A percentile compares a stretch with the other conserved stretches of the same genome.
These are phyloP conservation scores for Apiospora pterosperma DNA, from an alignment of 2,329 filamentous ascomycete genomes.

Conservation along the genomic window DNA sequence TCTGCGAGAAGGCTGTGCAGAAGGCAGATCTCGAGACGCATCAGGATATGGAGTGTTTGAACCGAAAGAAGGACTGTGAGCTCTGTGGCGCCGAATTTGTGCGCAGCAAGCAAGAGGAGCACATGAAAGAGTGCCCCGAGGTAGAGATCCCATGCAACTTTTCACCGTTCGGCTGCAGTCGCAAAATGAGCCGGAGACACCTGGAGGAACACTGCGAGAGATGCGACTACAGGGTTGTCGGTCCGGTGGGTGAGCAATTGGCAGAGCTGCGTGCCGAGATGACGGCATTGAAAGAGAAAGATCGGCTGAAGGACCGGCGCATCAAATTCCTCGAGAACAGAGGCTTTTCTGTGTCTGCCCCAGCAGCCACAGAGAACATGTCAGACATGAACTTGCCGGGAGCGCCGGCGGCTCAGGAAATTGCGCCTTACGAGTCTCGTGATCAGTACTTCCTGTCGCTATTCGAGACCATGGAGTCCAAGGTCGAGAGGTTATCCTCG, in stretches of 20 bases:
- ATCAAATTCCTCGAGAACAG: constrained; percentile 40
- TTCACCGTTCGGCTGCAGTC: constrained; percentile 45
- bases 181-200: constrained; percentile 33
- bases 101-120: constrained; percentile 42
- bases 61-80: constrained; percentile 45
- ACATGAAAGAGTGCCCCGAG: constrained; percentile 45
- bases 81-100: constrained; percentile 44
- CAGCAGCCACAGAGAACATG: constrained; percentile 18
- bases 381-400: constrained; percentile 22
- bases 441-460: constrained; percentile 42
- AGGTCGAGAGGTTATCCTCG: constrained; percentile 55
- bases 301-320: constrained; percentile 36
- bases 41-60: constrained; percentile 39
- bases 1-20: constrained; percentile 49
- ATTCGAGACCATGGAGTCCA: constrained; percentile 50
- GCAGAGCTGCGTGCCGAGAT: constrained; percentile 49
- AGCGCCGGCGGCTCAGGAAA: constrained; percentile 18
- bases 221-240: constrained; percentile 52
- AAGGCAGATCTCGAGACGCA: constrained; percentile 45
- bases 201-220: constrained; percentile 42
- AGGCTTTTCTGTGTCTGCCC: constrained; percentile 23
- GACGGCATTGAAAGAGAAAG: constrained; percentile 35
- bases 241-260: constrained; percentile 43
- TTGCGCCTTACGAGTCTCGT: constrained; percentile 33
- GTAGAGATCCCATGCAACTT: constrained; percentile 42